Conservation (phyloP, 192 early-diverging fungal species). For the Umbelopsis sp. region DNA sequence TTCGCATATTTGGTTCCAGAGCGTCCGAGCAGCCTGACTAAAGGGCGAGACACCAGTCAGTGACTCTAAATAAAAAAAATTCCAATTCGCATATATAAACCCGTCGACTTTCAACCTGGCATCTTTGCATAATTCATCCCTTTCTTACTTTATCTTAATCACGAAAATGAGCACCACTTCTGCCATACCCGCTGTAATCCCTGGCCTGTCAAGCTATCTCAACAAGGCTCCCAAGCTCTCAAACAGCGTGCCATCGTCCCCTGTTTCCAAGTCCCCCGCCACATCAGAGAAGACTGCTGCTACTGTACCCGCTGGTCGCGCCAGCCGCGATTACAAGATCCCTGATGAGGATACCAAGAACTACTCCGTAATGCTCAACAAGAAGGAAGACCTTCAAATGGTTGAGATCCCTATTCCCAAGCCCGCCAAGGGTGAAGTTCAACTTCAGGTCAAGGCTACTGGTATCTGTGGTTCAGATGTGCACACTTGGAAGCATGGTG, state of each 20-base stretch:
- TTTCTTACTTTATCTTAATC: background rate
- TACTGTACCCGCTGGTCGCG: background rate
- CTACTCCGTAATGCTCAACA: slow-evolving; percentile 28
- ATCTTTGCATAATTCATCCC: background rate
- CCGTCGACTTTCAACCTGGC: background rate
- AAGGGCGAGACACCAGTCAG: background rate
- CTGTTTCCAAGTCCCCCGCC: background rate
- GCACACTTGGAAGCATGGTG: slow-evolving; percentile 39
- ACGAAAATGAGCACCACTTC: background rate
- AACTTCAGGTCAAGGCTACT: slow-evolving; percentile 37
- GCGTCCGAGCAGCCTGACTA: background rate
- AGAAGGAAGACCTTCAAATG: slow-evolving; percentile 30
- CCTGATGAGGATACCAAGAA: slow-evolving; percentile 26
- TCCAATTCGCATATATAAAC: slow-evolving; percentile 6
- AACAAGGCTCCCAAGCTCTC: slow-evolving; percentile 8
- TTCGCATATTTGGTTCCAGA: slow-evolving; percentile 1
- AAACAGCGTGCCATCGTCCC: background rate
- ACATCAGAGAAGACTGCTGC: background rate
- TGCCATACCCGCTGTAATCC: background rate
- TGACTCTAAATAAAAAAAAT: background rate
- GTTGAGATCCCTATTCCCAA: slow-evolving; percentile 31
- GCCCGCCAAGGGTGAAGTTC: slow-evolving; percentile 30
- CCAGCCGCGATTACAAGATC: slow-evolving; percentile 11
- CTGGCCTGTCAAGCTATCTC: background rate
- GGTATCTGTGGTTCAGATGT: slow-evolving; percentile 46